Percentiles rank a stretch among this genome's conserved stretches.
These are phyloP conservation scores for Colletotrichum neosansevieriae DNA, from an alignment of 2,329 filamentous ascomycete genomes.

Conservation along the genomic window DNA sequence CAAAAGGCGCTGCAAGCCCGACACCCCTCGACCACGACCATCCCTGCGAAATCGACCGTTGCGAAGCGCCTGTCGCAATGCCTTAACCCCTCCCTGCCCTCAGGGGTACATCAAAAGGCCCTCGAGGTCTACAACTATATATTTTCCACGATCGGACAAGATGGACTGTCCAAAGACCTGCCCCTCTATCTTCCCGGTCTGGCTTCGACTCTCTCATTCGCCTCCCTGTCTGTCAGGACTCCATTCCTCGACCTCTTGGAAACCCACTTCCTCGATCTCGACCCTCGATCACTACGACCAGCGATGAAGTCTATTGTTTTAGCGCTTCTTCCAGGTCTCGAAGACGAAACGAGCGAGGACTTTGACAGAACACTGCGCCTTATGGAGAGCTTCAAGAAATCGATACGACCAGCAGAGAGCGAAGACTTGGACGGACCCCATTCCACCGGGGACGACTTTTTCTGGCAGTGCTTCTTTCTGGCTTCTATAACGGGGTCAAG, in stretches of 20 bases:
- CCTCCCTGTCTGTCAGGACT: slow-evolving; percentile 89
- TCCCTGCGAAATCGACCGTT: slow-evolving; percentile 86
- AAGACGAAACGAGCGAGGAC: slow-evolving; percentile 97
- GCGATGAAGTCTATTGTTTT: slow-evolving; percentile 92
- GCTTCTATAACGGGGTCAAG: slow-evolving; percentile 91
- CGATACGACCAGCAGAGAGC: slow-evolving; percentile 68
- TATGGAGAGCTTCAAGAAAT: slow-evolving; percentile 80
- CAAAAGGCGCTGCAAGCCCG: slow-evolving; percentile 87
- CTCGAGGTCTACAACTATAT: slow-evolving; percentile 93
- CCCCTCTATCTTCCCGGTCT: slow-evolving; percentile 91
- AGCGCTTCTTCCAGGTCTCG: slow-evolving; percentile 88
- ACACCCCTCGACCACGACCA: slow-evolving; percentile 75
- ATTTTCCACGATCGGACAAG: slow-evolving; percentile 85
- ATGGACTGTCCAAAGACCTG: slow-evolving; percentile 84
- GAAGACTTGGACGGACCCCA: slow-evolving; percentile 64
- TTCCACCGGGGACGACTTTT: slow-evolving; percentile 82
- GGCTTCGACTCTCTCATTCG: slow-evolving; percentile 90
- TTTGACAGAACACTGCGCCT: slow-evolving; percentile 89
- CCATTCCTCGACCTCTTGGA: slow-evolving; percentile 88
- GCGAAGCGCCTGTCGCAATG: slow-evolving; percentile 95
- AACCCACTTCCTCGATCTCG: slow-evolving; percentile 79
- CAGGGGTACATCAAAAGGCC: slow-evolving; percentile 96
- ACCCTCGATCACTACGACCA: slow-evolving; percentile 79
- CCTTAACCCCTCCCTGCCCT: slow-evolving; percentile 90
- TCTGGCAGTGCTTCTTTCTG: slow-evolving; percentile 98